These are phyloP conservation scores for Colletotrichum simmondsii DNA, from an alignment of 2,329 filamentous ascomycete genomes.

Conservation along the genomic window DNA sequence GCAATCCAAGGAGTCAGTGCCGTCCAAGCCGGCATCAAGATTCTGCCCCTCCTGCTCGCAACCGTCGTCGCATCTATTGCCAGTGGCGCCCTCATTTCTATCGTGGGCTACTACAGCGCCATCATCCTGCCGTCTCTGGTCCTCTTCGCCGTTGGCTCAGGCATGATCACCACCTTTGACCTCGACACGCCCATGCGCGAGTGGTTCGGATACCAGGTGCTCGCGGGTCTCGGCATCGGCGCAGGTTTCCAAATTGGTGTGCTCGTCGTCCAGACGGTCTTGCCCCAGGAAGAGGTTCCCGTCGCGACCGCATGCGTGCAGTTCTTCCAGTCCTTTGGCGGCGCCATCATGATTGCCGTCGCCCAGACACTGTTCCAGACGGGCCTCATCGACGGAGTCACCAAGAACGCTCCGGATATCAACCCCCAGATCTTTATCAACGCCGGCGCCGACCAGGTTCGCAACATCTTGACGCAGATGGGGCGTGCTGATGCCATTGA, in stretches of 20 bases:
- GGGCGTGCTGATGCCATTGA: constrained; percentile 53
- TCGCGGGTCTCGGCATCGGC: constrained; percentile 65
- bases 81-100: constrained; percentile 53
- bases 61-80: constrained; percentile 59
- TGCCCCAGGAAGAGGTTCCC: constrained; percentile 59
- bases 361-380: constrained; percentile 77
- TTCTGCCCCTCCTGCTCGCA: constrained; percentile 63
- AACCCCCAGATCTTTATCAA: constrained; percentile 60
- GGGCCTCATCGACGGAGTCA: constrained; percentile 64
- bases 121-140: constrained; percentile 55
- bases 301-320: constrained; percentile 62
- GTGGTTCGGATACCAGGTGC: constrained; percentile 70
- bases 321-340: constrained; percentile 74
- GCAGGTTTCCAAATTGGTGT: constrained; percentile 59
- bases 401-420: constrained; percentile 54
- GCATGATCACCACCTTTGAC: constrained; percentile 65
- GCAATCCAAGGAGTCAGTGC: constrained; percentile 63
- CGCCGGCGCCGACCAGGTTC: constrained; percentile 63
- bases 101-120: constrained; percentile 54
- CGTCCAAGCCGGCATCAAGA: constrained; percentile 64
- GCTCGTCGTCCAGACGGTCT: constrained; percentile 62
- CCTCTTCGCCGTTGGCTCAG: constrained; percentile 57
- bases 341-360: constrained; percentile 73
- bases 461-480: constrained; percentile 53
- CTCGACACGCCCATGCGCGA: constrained; percentile 55